These are phyloP conservation scores for Garcia nutans DNA, from an alignment of 345 rosid genomes.

Conservation along the genomic window DNA sequence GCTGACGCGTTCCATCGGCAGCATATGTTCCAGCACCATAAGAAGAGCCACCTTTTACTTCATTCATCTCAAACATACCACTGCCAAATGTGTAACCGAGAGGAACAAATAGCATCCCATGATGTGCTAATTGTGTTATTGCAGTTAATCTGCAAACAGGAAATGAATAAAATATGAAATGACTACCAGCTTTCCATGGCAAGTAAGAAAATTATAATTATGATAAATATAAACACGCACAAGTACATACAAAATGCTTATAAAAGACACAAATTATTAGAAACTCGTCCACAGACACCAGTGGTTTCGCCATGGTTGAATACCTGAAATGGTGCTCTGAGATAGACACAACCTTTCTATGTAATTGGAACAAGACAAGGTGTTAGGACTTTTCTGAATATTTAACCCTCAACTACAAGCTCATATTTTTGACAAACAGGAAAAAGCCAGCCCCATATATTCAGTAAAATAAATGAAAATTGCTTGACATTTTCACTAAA, in stretches of 20 bases:
- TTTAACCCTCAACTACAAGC: background rate
- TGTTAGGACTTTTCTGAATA: no score
- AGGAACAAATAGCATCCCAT: conserved; percentile 90
- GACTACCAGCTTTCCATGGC: background rate
- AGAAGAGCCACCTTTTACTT: conserved; percentile 88
- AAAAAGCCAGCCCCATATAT: background rate
- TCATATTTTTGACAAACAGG: background rate
- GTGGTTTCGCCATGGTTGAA: background rate
- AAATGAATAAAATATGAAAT: background rate
- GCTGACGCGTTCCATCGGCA: conserved; percentile 75
- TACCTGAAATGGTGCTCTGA: background rate
- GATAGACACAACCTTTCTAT: background rate
- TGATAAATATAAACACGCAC: background rate
- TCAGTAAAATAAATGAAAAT: background rate
- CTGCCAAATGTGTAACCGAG: conserved; percentile 81
- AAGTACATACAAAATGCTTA: background rate
- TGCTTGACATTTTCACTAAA: background rate
- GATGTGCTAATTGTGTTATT: conserved; percentile 80
- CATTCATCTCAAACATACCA: conserved; percentile 84
- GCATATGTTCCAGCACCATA: conserved; percentile 96
- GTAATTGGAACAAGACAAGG: background rate
- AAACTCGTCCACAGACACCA: background rate
- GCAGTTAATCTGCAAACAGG: conserved; percentile 64
- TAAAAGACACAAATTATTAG: background rate
- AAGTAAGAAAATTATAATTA: background rate